A percentile compares a stretch with the other conserved stretches of the same genome.
Evolutionary conservation across 257 asterid species (phyloP).

Genomic region (Nyctanthes arbortristis): DNA sequence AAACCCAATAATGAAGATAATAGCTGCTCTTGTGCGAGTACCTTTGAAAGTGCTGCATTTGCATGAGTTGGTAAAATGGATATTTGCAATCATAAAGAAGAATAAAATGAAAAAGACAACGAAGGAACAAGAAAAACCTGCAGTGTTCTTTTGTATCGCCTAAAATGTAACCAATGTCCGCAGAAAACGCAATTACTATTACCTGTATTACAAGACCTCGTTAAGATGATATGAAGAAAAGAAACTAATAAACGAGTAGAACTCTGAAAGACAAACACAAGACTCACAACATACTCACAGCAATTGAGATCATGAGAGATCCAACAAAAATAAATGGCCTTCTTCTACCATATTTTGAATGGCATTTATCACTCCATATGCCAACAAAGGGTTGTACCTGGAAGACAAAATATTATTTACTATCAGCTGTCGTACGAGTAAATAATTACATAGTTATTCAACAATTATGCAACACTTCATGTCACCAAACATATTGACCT

Average conservation of each 20-base stretch:
- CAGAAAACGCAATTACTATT: constrained; percentile 91
- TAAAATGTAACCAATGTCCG: constrained; percentile 94
- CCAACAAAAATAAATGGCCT: constrained; percentile 87
- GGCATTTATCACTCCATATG: constrained; percentile 94
- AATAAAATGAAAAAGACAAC: constrained; percentile 15
- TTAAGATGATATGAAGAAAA: constrained; percentile 37
- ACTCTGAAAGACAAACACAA: constrained; percentile 20
- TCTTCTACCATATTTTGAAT: constrained; percentile 89
- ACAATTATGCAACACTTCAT: not conserved
- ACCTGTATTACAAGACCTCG: constrained; percentile 61
- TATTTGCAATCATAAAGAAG: constrained; percentile 22
- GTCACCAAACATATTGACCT: constrained; percentile 3
- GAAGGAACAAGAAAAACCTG: constrained; percentile 63
- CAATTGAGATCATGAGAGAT: constrained; percentile 75
- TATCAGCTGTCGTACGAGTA: not conserved
- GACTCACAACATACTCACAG: constrained; percentile 55
- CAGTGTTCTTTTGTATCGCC: constrained; percentile 98
- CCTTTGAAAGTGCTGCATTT: constrained; percentile 93
- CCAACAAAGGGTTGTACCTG: constrained; percentile 99
- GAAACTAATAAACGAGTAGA: constrained; percentile 19
- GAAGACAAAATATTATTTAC: constrained; percentile 15
- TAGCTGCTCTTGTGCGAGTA: constrained; percentile 95
- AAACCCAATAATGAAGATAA: constrained; percentile 85
- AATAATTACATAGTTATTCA: not conserved
- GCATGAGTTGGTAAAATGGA: constrained; percentile 32